A percentile compares a stretch with the other conserved stretches of the same genome.
phyloP scores from a whole-genome alignment of 2,329 filamentous ascomycete genomes.

The Cladosporium sphaerospermum region DNA sequence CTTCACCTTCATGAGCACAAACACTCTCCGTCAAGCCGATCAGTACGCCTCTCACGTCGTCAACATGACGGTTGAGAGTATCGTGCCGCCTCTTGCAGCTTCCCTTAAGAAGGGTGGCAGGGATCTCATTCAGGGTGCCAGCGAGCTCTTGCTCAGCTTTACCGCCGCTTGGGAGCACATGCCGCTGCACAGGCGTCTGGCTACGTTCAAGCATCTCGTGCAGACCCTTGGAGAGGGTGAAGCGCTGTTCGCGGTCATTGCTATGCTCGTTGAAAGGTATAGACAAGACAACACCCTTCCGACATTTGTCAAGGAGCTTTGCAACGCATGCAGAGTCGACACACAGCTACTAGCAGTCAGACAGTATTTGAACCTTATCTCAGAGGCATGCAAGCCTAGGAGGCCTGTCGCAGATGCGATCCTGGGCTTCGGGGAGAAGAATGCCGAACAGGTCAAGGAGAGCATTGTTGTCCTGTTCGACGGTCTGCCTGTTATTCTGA shows the following conservation, averaged over 20 bases:
- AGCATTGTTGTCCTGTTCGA: constrained; percentile 34
- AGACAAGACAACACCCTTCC: constrained; percentile 67
- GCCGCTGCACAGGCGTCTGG: constrained; percentile 74
- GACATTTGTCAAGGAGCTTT: constrained; percentile 68
- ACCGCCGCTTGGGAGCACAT: constrained; percentile 96
- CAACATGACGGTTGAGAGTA: constrained; percentile 84
- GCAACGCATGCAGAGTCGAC: constrained; percentile 64
- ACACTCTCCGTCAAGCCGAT: constrained; percentile 83
- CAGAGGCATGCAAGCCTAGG: constrained; percentile 69
- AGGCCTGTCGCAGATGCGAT: constrained; percentile 67
- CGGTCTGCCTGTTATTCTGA: constrained; percentile 33
- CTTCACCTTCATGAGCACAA: constrained; percentile 96
- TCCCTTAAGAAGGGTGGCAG: constrained; percentile 74
- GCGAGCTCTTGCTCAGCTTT: constrained; percentile 90
- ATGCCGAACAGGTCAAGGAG: constrained; percentile 26
- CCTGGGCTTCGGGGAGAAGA: constrained; percentile 55
- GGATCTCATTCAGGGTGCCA: constrained; percentile 72
- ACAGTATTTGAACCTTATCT: constrained; percentile 68
- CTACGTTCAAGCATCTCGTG: constrained; percentile 77
- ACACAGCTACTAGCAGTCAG: constrained; percentile 68
- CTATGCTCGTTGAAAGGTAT: constrained; percentile 87
- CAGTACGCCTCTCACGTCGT: constrained; percentile 97
- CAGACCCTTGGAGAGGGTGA: constrained; percentile 79
- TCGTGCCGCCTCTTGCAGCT: constrained; percentile 83
- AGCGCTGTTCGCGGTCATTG: constrained; percentile 79